Evolutionary conservation across 331 rosid genomes (phyloP).

Genomic region (Erythrophleum ivorense): DNA sequence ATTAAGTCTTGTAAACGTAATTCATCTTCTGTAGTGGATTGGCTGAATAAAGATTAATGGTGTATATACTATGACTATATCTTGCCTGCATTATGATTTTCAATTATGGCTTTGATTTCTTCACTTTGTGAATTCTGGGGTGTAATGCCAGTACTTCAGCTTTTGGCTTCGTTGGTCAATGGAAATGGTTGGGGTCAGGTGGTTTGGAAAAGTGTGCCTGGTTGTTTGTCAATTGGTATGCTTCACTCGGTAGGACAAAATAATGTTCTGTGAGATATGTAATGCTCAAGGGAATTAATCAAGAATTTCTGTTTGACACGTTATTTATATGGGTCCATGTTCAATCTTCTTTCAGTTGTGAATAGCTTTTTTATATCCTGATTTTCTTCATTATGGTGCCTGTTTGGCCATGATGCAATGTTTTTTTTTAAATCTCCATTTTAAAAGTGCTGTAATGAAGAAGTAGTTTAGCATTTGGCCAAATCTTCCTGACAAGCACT

Average conservation of each 20-base stretch:
- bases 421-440: neutral
- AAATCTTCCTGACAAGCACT: neutral
- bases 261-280: neutral
- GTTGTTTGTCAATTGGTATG: neutral
- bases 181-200: neutral
- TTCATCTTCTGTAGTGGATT: neutral
- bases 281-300: neutral
- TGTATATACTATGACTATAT: neutral
- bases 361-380: neutral
- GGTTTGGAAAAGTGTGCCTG: neutral
- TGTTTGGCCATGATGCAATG: neutral
- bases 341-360: neutral
- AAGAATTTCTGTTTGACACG: neutral
- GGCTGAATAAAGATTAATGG: neutral
- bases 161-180: neutral
- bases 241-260: neutral
- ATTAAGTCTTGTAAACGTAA: neutral
- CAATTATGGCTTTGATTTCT: slow-evolving; percentile 3
- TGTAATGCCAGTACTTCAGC: neutral
- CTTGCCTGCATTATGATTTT: slow-evolving; percentile 6
- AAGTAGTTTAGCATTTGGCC: neutral
- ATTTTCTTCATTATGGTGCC: neutral
- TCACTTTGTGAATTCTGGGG: neutral
- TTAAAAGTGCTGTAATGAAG: neutral
- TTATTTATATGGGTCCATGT: neutral